Conservation (phyloP, 257 asterid species). For the Solanum chmielewskii region DNA sequence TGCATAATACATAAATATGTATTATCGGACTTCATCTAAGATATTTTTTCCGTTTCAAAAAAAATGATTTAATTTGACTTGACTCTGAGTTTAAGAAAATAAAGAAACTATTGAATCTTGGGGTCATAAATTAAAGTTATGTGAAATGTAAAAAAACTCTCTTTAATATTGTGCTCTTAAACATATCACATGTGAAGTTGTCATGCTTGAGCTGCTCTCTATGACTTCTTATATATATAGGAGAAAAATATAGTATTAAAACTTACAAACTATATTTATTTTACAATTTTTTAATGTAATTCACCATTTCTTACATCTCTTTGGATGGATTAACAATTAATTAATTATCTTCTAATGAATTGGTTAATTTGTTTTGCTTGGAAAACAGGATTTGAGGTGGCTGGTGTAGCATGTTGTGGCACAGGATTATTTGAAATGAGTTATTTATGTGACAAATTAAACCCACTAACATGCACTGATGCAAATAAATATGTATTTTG, state of each 20-base stretch:
- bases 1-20: neutral
- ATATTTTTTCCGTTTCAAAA: no score
- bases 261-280: neutral
- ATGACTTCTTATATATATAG: neutral
- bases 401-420: slow-evolving; percentile 75
- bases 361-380: neutral
- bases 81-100: no score
- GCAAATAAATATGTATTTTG: slow-evolving; percentile 76
- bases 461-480: slow-evolving; percentile 76
- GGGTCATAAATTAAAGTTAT: no score
- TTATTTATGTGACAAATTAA: slow-evolving; percentile 49
- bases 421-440: slow-evolving; percentile 92
- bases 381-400: slow-evolving; percentile 55
- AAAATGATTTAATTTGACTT: no score
- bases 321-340: neutral
- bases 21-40: neutral
- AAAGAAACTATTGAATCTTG: no score
- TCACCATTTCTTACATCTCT: neutral
- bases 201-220: neutral
- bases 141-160: no score
- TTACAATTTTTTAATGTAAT: neutral
- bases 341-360: neutral
- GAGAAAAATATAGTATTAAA: neutral
- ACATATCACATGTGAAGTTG: neutral
- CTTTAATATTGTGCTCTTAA: no score